These are phyloP conservation scores for Fusarium algeriense DNA, from an alignment of 2,329 filamentous ascomycete species.

Conservation along the genomic window DNA sequence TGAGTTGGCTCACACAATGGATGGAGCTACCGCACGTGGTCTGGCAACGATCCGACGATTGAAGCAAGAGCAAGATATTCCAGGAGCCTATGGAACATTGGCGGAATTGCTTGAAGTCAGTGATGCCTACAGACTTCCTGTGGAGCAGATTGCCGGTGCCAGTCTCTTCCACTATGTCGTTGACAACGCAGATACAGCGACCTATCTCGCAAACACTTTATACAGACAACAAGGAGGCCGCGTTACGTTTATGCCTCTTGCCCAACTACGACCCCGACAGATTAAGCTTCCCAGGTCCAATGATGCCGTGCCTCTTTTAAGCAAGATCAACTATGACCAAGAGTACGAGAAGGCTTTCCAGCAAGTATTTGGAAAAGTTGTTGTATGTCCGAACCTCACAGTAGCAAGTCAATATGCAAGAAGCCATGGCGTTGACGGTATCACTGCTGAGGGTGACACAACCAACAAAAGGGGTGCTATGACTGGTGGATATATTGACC, in stretches of 20 bases:
- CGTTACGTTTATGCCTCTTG: constrained; percentile 94
- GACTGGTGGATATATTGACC: constrained; percentile 94
- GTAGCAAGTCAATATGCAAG: constrained; percentile 92
- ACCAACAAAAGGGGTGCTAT: constrained; percentile 95
- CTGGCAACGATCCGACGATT: constrained; percentile 88
- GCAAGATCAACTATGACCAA: constrained; percentile 83
- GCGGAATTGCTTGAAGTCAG: constrained; percentile 91
- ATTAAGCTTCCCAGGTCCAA: constrained; percentile 85
- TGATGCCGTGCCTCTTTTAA: constrained; percentile 88
- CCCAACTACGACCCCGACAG: constrained; percentile 78
- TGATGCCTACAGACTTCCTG: constrained; percentile 86
- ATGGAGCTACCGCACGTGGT: constrained; percentile 86
- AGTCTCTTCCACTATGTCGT: constrained; percentile 97
- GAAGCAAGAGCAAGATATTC: constrained; percentile 81
- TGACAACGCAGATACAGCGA: constrained; percentile 89
- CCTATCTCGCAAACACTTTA: constrained; percentile 81
- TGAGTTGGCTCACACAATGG: constrained; percentile 85
- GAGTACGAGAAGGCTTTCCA: constrained; percentile 87
- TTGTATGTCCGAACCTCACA: constrained; percentile 90
- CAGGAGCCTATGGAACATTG: constrained; percentile 91
- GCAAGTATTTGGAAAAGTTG: constrained; percentile 95
- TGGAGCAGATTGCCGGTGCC: constrained; percentile 91
- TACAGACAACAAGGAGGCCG: constrained; percentile 85
- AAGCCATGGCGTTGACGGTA: constrained; percentile 90
- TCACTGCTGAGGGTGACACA: constrained; percentile 94